Base-by-base conservation (phyloP, 352 stramenopile genomes). In the Saprolegnia parasitica region DNA sequence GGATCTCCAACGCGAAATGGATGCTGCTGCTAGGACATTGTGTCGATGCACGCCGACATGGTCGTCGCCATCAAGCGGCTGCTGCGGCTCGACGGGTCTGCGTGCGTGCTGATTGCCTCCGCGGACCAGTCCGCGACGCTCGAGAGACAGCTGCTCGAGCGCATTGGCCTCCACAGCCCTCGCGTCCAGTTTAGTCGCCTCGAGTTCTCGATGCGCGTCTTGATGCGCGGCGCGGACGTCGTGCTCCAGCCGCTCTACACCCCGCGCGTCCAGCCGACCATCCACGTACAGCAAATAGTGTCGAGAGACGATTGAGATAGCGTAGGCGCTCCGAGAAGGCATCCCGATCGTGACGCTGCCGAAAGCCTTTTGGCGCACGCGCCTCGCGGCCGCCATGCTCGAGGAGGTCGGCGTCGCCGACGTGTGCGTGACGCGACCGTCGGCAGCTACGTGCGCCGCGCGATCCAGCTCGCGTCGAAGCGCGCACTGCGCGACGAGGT, bases 11-110 rank as follows among this genome's bases (percentile, higher is more conserved):
- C 8, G 42, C 18, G 10, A 49, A 15, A n/a, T 8, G 3, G 13
- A n/a, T 1, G 18, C 1, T 4, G 42, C 1, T 8, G 42, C 42
- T 8, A 92, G 85, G 86, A 81, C 0, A 81, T 93, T 50, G 74
- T 88, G n/a, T 74, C 88, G 55, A 77, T 90, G 29, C 85, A 93
- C 37, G 80, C 83, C 0, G 83, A 93, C 68, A 91, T 91, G 67
- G 83, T 90, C 47, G 56, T 67, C 18, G 80, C 76, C 4, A 47
- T 93, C 21, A 56, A 56, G 5, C 77, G 73, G 20, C 79, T 93
- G 37, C 67, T 91, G 0, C 11, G 74, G 0, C 55, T 71, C 23
- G 85, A 93, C 55, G 64, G 73, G 0, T 74, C 79, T 11, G 83
- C 81, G 5, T 77, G 83, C 64, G 18, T 93, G 32, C 70, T 93